These are phyloP conservation scores for Chaetomium fimeti DNA, from an alignment of 495 filamentous ascomycete species.

Conservation along the genomic window DNA sequence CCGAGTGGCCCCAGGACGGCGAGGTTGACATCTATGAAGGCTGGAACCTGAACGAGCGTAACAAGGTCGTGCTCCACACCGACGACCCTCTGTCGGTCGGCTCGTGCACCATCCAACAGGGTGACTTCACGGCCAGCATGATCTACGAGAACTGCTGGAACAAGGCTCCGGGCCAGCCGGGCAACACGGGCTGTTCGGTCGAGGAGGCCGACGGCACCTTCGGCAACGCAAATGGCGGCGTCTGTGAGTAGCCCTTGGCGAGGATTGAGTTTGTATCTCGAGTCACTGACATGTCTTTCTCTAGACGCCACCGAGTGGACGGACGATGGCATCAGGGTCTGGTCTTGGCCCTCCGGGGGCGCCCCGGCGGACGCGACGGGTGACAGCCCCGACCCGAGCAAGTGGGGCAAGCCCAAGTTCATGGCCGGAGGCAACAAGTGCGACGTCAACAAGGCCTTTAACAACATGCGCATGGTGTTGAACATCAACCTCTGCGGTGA, in stretches of 20 bases:
- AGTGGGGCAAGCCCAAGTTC: constrained; percentile 67
- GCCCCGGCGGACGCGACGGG: constrained; percentile 49
- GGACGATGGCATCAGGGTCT: constrained; percentile 63
- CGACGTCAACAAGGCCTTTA: constrained; percentile 46
- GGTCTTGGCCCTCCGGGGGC: constrained; percentile 60
- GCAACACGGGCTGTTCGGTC: constrained; percentile 40
- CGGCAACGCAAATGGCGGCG: constrained; percentile 66
- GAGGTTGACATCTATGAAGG: constrained; percentile 92
- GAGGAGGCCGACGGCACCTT: constrained; percentile 49
- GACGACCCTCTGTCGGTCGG: constrained; percentile 56
- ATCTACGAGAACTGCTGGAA: constrained; percentile 58
- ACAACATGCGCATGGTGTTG: constrained; percentile 47
- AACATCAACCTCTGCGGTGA: constrained; percentile 53
- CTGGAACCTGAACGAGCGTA: constrained; percentile 63
- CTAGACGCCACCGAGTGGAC: constrained; percentile 70
- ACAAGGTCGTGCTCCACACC: constrained; percentile 74
- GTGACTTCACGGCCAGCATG: constrained; percentile 48
- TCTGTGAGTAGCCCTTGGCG: constrained; percentile 37
- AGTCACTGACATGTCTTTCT: constrained; percentile 10
- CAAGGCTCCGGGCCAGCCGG: constrained; percentile 30
- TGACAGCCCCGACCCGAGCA: constrained; percentile 59
- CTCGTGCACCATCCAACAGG: constrained; percentile 52
- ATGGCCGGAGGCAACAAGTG: constrained; percentile 44
- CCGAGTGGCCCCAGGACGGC: constrained; percentile 72
- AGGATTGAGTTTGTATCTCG: too few species aligned